Evolutionary conservation across 768 basidiomycete species (phyloP).

Genomic region (Suillus cothurnatus): DNA sequence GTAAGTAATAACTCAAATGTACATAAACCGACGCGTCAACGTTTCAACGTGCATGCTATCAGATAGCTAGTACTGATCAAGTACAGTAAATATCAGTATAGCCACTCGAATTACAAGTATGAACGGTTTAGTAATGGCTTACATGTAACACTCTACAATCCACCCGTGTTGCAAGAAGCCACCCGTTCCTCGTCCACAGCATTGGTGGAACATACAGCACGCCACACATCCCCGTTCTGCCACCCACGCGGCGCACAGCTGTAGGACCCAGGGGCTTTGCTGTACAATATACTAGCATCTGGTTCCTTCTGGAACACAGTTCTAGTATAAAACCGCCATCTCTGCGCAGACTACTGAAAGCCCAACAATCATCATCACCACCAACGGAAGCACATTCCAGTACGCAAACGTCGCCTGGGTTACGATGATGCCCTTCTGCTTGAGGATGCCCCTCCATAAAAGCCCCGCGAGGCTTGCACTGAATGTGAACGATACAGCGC

Average conservation of each 20-base stretch:
- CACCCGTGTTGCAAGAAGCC: neutral
- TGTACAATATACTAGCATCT: neutral
- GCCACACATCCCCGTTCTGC: neutral
- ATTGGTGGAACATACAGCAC: neutral
- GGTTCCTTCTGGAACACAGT: neutral
- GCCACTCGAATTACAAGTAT: neutral
- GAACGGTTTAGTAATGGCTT: neutral
- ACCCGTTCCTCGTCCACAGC: neutral
- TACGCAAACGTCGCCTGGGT: slow-evolving; percentile 63
- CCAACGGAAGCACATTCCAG: slow-evolving; percentile 70
- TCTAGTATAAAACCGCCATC: slow-evolving; percentile 56
- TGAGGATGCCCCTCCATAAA: slow-evolving; percentile 76
- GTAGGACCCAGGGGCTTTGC: neutral
- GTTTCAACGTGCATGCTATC: neutral
- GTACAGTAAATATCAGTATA: neutral
- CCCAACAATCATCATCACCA: slow-evolving; percentile 66
- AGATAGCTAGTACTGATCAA: neutral
- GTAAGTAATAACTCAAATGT: neutral
- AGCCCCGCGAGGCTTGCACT: slow-evolving; percentile 87
- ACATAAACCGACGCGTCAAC: neutral
- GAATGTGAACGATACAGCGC: slow-evolving; percentile 89
- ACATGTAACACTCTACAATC: neutral
- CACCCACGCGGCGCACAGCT: neutral
- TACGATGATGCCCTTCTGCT: slow-evolving; percentile 70
- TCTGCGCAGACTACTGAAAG: slow-evolving; percentile 75